Conservation (phyloP, 139 green algal species). For the Chlorella sp. region DNA sequence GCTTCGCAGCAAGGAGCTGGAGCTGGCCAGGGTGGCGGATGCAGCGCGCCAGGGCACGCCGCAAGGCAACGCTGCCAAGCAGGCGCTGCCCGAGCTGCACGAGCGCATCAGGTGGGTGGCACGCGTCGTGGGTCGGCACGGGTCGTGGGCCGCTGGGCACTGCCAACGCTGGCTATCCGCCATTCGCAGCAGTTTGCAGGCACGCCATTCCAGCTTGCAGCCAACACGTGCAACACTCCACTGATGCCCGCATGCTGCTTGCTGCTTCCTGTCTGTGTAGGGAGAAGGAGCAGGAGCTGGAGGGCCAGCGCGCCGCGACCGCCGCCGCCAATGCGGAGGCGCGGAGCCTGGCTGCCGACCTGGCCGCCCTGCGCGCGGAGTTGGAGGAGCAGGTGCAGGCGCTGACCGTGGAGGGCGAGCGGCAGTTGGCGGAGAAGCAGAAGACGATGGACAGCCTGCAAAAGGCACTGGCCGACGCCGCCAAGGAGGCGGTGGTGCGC, state of each 20-base stretch:
- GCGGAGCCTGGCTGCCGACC: background rate
- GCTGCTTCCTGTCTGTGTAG: background rate
- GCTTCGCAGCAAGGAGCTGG: too few relatives aligned
- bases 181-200: too few relatives aligned
- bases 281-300: conserved; percentile 11
- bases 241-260: background rate
- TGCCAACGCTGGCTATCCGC: too few relatives aligned
- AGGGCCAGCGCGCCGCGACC: background rate
- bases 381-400: background rate
- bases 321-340: background rate
- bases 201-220: too few relatives aligned
- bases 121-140: background rate
- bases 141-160: too few relatives aligned
- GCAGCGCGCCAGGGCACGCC: conserved; percentile 41
- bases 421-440: background rate
- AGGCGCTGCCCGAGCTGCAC: conserved; percentile 30
- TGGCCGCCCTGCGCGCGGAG: background rate
- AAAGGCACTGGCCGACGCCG: too few relatives aligned
- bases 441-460: too few relatives aligned
- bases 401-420: background rate
- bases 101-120: conserved; percentile 22
- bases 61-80: conserved; percentile 26
- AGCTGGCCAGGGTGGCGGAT: too few relatives aligned
- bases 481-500: too few relatives aligned
- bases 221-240: background rate